phyloP scores from a whole-genome alignment of 768 basidiomycete genomes.

The Amylocystis lapponica region DNA sequence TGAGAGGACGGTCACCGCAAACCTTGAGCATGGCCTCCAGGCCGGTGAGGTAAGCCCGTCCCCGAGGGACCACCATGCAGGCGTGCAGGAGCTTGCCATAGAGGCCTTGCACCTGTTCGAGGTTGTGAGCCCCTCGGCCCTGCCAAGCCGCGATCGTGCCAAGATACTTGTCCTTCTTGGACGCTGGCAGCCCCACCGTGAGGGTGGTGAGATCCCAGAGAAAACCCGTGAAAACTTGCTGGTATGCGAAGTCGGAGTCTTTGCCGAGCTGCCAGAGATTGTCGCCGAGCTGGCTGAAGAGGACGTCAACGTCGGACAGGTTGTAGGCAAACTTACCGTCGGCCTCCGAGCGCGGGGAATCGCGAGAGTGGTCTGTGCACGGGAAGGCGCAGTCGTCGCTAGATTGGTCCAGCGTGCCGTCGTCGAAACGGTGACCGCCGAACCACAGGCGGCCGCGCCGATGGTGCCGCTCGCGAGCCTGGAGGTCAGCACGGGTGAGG shows the following conservation, averaged over 20 bases:
- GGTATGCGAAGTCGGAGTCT: background rate
- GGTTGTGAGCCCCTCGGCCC: constrained; percentile 1
- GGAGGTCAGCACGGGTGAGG: too few species aligned
- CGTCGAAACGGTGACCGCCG: constrained; percentile 7
- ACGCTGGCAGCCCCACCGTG: background rate
- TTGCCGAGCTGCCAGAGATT: too few species aligned
- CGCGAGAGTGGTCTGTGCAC: constrained; percentile 6
- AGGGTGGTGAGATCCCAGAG: too few species aligned
- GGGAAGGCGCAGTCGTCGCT: too few species aligned
- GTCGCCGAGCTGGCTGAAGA: constrained; percentile 13
- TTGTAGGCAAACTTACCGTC: constrained; percentile 10
- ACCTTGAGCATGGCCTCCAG: too few species aligned
- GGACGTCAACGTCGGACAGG: constrained; percentile 15
- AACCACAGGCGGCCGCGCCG: constrained; percentile 17
- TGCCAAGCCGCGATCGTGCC: too few species aligned
- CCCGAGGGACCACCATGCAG: too few species aligned
- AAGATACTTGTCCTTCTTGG: constrained; percentile 13
- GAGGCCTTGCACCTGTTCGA: constrained; percentile 2
- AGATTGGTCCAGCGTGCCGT: constrained; percentile 15
- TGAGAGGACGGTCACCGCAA: background rate
- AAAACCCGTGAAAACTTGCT: constrained; percentile 17
- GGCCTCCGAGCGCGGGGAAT: constrained; percentile 1
- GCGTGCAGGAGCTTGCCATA: too few species aligned
- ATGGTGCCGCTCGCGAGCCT: too few species aligned
- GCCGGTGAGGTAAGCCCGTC: too few species aligned